These are phyloP conservation scores for Colletotrichum tanaceti DNA, from an alignment of 2,329 filamentous ascomycete species.

Conservation along the genomic window DNA sequence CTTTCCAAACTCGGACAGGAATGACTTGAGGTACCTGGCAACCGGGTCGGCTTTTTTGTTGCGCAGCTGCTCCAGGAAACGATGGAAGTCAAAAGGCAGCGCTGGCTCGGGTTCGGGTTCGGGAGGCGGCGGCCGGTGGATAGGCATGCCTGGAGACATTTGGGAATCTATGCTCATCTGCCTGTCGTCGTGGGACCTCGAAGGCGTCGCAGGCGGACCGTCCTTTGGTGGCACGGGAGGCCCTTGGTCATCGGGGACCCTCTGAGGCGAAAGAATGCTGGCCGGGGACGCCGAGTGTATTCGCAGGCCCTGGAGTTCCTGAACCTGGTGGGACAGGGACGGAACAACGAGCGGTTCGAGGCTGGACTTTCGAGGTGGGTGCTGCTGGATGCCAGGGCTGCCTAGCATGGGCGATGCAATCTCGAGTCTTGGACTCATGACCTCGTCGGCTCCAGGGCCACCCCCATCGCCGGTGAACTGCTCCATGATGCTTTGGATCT, in stretches of 20 bases:
- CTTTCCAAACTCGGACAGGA: slow-evolving; percentile 93
- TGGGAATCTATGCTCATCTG: slow-evolving; percentile 50
- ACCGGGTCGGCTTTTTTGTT: slow-evolving; percentile 99
- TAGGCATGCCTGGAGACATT: slow-evolving; percentile 60
- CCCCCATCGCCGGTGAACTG: slow-evolving; percentile 85
- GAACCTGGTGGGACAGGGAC: slow-evolving; percentile 60
- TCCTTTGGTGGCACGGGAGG: slow-evolving; percentile 73
- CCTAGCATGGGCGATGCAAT: slow-evolving; percentile 82
- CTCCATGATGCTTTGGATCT: slow-evolving; percentile 98
- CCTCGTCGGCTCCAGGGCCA: slow-evolving; percentile 80
- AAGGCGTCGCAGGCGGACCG: slow-evolving; percentile 56
- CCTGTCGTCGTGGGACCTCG: slow-evolving; percentile 54
- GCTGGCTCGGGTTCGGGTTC: slow-evolving; percentile 83
- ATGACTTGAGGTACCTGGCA: slow-evolving; percentile 93
- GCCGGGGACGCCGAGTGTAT: slow-evolving; percentile 53
- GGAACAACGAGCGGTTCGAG: slow-evolving; percentile 78
- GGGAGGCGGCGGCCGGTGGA: slow-evolving; percentile 75
- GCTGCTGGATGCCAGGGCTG: slow-evolving; percentile 70
- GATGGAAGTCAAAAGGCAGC: slow-evolving; percentile 95
- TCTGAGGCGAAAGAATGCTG: slow-evolving; percentile 52
- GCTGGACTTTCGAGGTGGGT: slow-evolving; percentile 86
- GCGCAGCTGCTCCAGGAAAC: slow-evolving; percentile 93
- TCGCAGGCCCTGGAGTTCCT: slow-evolving; percentile 58
- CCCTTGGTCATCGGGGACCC: slow-evolving; percentile 58
- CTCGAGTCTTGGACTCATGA: slow-evolving; percentile 91